A percentile compares a stretch with the other conserved stretches of the same genome.
phyloP scores from a whole-genome alignment of 2,329 filamentous ascomycete genomes.

The Venturia aucupariae region DNA sequence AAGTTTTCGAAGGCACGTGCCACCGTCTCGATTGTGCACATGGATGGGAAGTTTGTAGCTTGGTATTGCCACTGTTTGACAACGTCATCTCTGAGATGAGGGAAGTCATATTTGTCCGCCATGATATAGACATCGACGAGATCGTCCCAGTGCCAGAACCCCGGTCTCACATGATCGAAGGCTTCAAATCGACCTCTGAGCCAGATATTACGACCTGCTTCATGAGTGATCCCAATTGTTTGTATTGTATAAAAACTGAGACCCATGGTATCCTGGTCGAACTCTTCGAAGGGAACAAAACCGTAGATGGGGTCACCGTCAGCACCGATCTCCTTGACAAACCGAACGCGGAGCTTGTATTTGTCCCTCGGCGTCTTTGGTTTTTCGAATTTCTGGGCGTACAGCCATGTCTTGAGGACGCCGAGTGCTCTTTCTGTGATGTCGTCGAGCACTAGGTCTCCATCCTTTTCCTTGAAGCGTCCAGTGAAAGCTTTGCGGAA shows the following conservation, averaged over 20 bases:
- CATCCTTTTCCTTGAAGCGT: conserved; percentile 7
- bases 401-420: neutral
- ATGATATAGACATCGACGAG: neutral
- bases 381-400: neutral
- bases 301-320: neutral
- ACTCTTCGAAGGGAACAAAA: neutral
- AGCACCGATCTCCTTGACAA: neutral
- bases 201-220: neutral
- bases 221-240: too few relatives aligned
- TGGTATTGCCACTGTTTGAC: neutral
- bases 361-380: neutral
- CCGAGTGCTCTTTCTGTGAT: neutral
- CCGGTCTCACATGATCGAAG: neutral
- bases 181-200: neutral
- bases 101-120: neutral
- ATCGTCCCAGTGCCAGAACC: neutral
- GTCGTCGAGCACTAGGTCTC: conserved; percentile 1
- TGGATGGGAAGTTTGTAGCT: neutral
- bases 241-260: neutral
- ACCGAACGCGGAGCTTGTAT: neutral
- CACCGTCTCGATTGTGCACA: neutral
- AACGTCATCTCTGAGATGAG: neutral
- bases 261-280: neutral
- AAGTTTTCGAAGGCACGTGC: neutral
- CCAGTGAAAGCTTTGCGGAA: conserved; percentile 11